These are phyloP conservation scores for Barnettozyma siamensis DNA, from an alignment of 805 yeast species.

Conservation along the genomic window DNA sequence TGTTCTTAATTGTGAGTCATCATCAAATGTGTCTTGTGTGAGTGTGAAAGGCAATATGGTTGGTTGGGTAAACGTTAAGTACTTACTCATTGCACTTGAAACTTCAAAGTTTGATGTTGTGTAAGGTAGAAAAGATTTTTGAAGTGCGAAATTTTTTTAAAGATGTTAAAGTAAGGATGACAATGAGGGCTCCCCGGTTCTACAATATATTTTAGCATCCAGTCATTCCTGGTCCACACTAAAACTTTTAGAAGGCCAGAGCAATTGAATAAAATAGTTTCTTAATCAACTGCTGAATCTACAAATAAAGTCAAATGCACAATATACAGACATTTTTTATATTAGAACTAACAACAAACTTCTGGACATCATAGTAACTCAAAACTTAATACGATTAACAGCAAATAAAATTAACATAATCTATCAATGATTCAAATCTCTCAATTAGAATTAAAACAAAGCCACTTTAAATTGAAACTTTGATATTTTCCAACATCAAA, in stretches of 20 bases:
- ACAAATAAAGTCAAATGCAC: conserved; percentile 10
- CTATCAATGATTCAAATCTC: neutral
- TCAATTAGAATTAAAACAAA: neutral
- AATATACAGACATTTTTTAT: conserved; percentile 23
- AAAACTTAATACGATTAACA: too few relatives aligned
- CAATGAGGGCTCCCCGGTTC: too few relatives aligned
- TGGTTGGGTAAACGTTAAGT: too few relatives aligned
- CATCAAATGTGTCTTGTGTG: conserved; percentile 13
- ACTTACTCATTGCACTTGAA: neutral
- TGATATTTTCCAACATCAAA: neutral
- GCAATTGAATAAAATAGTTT: too few relatives aligned
- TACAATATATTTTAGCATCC: too few relatives aligned
- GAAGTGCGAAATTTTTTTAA: neutral
- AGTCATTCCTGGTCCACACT: too few relatives aligned
- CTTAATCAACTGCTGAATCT: too few relatives aligned
- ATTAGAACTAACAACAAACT: conserved; percentile 5
- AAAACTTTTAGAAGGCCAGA: too few relatives aligned
- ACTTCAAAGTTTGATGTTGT: too few relatives aligned
- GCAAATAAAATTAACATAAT: conserved; percentile 3
- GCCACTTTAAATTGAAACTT: neutral
- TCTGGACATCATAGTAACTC: neutral
- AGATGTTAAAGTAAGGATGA: too few relatives aligned
- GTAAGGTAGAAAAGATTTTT: too few relatives aligned
- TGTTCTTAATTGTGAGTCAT: conserved; percentile 22
- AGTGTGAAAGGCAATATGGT: too few relatives aligned